Conservation (phyloP, 371 early-diverging fungal species). For the Nematocida minor region DNA sequence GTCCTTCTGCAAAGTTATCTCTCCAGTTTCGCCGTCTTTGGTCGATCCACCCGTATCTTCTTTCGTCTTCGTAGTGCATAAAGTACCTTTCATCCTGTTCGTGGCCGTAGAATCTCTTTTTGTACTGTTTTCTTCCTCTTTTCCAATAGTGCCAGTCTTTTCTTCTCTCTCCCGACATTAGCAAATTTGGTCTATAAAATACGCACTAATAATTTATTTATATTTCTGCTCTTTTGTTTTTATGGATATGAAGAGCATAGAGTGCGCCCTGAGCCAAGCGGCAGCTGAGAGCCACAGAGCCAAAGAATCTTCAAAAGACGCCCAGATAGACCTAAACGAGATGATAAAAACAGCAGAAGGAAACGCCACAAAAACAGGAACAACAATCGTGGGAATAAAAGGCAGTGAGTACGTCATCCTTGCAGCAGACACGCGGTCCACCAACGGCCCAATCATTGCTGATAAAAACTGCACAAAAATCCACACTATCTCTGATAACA, state of each 20-base stretch:
- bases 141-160: background rate
- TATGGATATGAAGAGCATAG: background rate
- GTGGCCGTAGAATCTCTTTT: background rate
- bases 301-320: background rate
- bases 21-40: background rate
- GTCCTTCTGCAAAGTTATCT: background rate
- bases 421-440: slow-evolving; percentile 97
- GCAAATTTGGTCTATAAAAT: background rate
- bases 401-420: slow-evolving; percentile 76
- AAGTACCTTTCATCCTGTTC: background rate
- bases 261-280: no score
- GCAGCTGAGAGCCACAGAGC: background rate
- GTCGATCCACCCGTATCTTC: background rate
- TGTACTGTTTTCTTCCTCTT: background rate
- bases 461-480: slow-evolving; percentile 99
- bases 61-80: background rate
- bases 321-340: background rate
- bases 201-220: background rate
- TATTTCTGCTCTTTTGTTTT: slow-evolving; percentile 17
- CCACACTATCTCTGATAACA: slow-evolving; percentile 92
- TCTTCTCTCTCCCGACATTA: slow-evolving; percentile 10
- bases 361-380: slow-evolving; percentile 76
- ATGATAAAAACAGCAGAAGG: no score
- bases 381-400: slow-evolving; percentile 73
- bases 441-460: slow-evolving; percentile 89